These are phyloP conservation scores for Xylaria venustula DNA, from an alignment of 495 filamentous ascomycete species.

Conservation along the genomic window DNA sequence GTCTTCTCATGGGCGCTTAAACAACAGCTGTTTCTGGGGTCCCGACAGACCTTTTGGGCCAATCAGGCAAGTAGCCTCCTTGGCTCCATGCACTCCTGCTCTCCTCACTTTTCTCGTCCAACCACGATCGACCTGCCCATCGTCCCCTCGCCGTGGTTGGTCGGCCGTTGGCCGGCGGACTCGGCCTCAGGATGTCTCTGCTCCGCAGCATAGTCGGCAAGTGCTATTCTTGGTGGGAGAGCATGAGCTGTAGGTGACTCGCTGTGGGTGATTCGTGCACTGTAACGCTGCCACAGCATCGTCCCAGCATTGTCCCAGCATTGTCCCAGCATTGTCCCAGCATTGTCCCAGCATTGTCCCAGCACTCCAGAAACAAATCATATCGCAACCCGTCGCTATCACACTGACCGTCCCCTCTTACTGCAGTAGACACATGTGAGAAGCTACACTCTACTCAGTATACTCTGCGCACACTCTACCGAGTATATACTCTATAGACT, in stretches of 20 bases:
- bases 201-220: constrained; percentile 9
- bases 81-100: constrained; percentile 16
- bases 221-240: constrained; percentile 15
- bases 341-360: constrained; percentile 20
- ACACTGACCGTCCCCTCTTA: constrained; percentile 26
- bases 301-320: constrained; percentile 23
- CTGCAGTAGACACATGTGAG: constrained; percentile 12
- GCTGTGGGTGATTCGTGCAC: constrained; percentile 17
- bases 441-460: background rate
- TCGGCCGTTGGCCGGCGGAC: constrained; percentile 14
- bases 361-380: constrained; percentile 33
- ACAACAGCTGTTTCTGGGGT: constrained; percentile 23
- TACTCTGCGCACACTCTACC: too few species aligned
- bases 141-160: constrained; percentile 9
- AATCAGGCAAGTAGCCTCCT: constrained; percentile 1
- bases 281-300: constrained; percentile 14
- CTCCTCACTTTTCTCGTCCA: constrained; percentile 21
- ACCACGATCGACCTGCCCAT: constrained; percentile 12
- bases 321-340: constrained; percentile 13
- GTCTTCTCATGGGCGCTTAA: constrained; percentile 29
- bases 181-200: constrained; percentile 9
- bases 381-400: constrained; percentile 24
- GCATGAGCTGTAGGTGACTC: constrained; percentile 5
- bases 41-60: constrained; percentile 13
- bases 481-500: constrained; percentile 17